Evolutionary conservation across 1,139 yeast genomes (phyloP).

Genomic region (Geotrichum europaeum): DNA sequence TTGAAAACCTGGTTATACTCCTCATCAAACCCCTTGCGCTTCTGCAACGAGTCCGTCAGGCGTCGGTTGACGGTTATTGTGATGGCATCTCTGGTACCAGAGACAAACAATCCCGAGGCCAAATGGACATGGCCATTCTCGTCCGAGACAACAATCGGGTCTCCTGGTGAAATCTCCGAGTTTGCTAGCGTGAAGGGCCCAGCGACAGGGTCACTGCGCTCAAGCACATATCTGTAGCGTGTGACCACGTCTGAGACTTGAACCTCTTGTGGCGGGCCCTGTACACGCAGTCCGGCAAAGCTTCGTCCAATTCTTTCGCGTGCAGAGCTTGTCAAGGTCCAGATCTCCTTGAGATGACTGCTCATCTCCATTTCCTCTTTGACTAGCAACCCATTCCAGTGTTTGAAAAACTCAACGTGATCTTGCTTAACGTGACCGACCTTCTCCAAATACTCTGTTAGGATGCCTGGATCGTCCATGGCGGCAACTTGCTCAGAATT

Average conservation of each 20-base stretch:
- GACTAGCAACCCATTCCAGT: slow-evolving; percentile 68
- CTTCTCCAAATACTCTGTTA: slow-evolving; percentile 3
- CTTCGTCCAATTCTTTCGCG: slow-evolving; percentile 63
- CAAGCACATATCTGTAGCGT: slow-evolving; percentile 6
- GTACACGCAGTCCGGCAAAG: slow-evolving; percentile 40
- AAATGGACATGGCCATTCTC: slow-evolving; percentile 73
- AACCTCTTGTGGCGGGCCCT: slow-evolving; percentile 31
- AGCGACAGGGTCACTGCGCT: slow-evolving; percentile 6
- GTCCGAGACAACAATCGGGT: slow-evolving; percentile 62
- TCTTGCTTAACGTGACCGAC: slow-evolving; percentile 6
- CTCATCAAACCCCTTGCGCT: slow-evolving; percentile 40
- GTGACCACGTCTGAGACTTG: slow-evolving; percentile 7
- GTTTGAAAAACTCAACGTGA: slow-evolving; percentile 45
- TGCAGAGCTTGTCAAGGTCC: slow-evolving; percentile 56
- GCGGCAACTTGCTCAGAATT: slow-evolving; percentile 26
- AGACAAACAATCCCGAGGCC: slow-evolving; percentile 53
- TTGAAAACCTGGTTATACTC: slow-evolving; percentile 45
- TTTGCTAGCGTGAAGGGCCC: slow-evolving; percentile 20
- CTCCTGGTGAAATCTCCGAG: slow-evolving; percentile 29
- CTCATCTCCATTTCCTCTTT: slow-evolving; percentile 63
- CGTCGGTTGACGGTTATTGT: slow-evolving; percentile 47
- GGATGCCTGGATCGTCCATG: slow-evolving; percentile 2
- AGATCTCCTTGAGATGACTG: slow-evolving; percentile 55
- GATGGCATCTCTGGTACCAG: slow-evolving; percentile 37
- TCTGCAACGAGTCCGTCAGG: slow-evolving; percentile 44